These are phyloP conservation scores for Marchantia polymorpha DNA, from an alignment of 225 moss, liverwort and hornwort species.

Conservation along the genomic window DNA sequence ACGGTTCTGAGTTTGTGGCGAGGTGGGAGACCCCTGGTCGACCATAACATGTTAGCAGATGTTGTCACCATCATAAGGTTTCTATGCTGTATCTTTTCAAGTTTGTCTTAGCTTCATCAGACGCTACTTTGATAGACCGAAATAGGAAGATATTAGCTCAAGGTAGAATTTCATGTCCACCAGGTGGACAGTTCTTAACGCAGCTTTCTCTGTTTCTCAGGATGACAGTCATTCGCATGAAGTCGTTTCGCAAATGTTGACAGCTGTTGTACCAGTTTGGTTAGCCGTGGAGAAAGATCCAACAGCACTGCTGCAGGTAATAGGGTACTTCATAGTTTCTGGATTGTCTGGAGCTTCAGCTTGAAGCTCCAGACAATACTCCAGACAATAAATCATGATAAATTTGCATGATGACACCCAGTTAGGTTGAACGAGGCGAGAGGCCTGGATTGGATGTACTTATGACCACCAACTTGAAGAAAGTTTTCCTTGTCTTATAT, in stretches of 20 bases:
- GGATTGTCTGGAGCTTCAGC: no score
- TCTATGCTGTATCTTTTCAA: background rate
- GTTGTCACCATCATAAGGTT: background rate
- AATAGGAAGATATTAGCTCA: background rate
- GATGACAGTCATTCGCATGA: slow-evolving; percentile 90
- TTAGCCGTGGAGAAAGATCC: slow-evolving; percentile 67
- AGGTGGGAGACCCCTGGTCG: slow-evolving; percentile 23
- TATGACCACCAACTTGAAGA: no score
- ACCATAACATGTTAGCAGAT: slow-evolving; percentile 19
- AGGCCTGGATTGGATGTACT: no score
- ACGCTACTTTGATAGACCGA: background rate
- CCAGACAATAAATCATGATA: no score
- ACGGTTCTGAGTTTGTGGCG: slow-evolving; percentile 12
- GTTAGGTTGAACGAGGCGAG: no score
- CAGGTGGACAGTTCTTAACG: background rate
- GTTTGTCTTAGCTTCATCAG: background rate
- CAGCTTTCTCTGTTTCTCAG: slow-evolving; percentile 36
- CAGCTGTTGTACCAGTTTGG: slow-evolving; percentile 81
- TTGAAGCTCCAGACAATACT: no score
- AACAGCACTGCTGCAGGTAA: slow-evolving; percentile 62
- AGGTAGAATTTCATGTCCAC: background rate
- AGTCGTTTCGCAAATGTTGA: slow-evolving; percentile 71
- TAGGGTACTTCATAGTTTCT: background rate
- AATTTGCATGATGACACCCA: no score
- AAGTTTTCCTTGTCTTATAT: no score